Evolutionary conservation across 2,329 filamentous ascomycete species (phyloP).

Genomic region (Xylariaceae sp.): DNA sequence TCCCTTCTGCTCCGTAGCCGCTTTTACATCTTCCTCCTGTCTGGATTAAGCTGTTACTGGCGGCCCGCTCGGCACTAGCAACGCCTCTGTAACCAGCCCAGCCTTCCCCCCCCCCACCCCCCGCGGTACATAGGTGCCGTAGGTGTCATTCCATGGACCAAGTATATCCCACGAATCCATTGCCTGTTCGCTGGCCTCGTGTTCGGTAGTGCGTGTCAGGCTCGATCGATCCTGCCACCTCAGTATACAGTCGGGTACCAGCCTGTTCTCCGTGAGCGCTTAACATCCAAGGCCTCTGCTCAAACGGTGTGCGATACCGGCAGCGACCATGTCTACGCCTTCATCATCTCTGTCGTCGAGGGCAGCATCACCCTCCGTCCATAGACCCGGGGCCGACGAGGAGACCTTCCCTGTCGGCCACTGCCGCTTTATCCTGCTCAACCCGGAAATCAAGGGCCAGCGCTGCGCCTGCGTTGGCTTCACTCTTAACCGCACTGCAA

Average conservation of each 20-base stretch:
- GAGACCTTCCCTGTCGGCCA: slow-evolving; percentile 49
- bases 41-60: slow-evolving; percentile 9
- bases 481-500: slow-evolving; percentile 47
- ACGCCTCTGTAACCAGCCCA: slow-evolving; percentile 8
- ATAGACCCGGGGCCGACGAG: slow-evolving; percentile 34
- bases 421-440: slow-evolving; percentile 54
- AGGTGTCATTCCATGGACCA: slow-evolving; percentile 29
- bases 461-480: slow-evolving; percentile 56
- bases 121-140: slow-evolving; percentile 17
- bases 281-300: slow-evolving; percentile 1
- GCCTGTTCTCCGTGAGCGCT: too few relatives aligned
- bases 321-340: slow-evolving; percentile 22
- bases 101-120: background rate
- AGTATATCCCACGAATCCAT: slow-evolving; percentile 21
- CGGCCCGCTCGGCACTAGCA: slow-evolving; percentile 9
- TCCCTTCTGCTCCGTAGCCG: slow-evolving; percentile 2
- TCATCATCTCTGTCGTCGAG: slow-evolving; percentile 26
- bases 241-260: slow-evolving; percentile 1
- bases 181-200: slow-evolving; percentile 22
- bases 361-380: slow-evolving; percentile 19
- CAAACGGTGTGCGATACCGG: slow-evolving; percentile 2
- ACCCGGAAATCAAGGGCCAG: slow-evolving; percentile 51
- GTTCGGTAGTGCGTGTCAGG: slow-evolving; percentile 25
- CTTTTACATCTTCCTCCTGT: slow-evolving; percentile 1
- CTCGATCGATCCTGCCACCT: slow-evolving; percentile 14